Percentiles rank a stretch among this genome's conserved stretches.
Conservation (phyloP, 176 grass and related monocot species). For the Eleusine indica region DNA sequence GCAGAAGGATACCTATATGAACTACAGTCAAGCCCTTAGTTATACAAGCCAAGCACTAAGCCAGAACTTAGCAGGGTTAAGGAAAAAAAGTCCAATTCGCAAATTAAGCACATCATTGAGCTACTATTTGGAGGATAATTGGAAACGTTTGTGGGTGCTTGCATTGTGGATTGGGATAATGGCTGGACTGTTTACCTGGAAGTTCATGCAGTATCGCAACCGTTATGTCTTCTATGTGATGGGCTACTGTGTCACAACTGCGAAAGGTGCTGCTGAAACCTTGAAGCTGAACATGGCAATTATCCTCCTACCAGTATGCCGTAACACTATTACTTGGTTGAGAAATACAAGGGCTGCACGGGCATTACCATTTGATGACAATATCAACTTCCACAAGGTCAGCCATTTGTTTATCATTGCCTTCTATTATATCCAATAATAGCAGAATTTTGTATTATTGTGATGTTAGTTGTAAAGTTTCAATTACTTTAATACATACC, state of each 20-base stretch:
- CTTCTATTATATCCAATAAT: constrained; percentile 13
- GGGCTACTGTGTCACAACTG: constrained; percentile 88
- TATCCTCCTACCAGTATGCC: constrained; percentile 91
- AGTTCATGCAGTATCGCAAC: constrained; percentile 86
- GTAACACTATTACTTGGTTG: constrained; percentile 97
- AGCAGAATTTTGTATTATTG: background rate
- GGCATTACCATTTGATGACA: constrained; percentile 91
- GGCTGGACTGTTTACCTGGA: constrained; percentile 86
- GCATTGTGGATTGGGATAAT: constrained; percentile 80
- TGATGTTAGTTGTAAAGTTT: background rate
- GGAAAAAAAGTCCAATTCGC: constrained; percentile 65
- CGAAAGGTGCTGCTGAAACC: constrained; percentile 97
- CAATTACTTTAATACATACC: background rate
- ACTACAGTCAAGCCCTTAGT: constrained; percentile 94
- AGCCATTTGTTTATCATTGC: constrained; percentile 31
- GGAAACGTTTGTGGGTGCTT: constrained; percentile 93
- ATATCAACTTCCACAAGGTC: constrained; percentile 99
- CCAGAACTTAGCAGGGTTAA: constrained; percentile 73
- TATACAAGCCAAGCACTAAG: constrained; percentile 95
- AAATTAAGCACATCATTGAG: constrained; percentile 72
- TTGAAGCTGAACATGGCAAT: constrained; percentile 98
- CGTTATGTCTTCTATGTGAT: constrained; percentile 81
- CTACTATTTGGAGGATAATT: constrained; percentile 96
- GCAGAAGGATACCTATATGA: constrained; percentile 96
- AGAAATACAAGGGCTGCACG: constrained; percentile 77